Percentiles rank a stretch among this genome's conserved stretches.
Conservation (phyloP, 1,284 basidiomycete genomes). For the Agaricales sp. region DNA sequence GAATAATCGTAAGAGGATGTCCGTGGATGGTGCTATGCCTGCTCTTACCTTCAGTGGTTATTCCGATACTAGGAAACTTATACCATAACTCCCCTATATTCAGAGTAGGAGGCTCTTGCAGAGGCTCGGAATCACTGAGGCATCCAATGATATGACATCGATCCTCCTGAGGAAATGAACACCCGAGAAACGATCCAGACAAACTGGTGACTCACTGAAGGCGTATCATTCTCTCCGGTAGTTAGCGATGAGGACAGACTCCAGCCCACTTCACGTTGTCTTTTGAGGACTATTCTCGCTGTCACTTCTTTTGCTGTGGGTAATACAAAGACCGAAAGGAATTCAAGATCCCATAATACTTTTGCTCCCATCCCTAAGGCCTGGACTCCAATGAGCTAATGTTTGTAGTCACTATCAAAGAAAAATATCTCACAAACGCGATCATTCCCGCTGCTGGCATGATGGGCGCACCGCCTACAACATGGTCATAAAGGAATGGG, state of each 20-base stretch:
- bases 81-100: too few species aligned
- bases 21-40: neutral
- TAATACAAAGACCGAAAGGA: constrained; percentile 20
- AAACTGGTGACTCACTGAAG: too few species aligned
- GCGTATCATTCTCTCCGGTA: neutral
- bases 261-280: constrained; percentile 2
- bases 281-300: constrained; percentile 8
- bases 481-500: constrained; percentile 26
- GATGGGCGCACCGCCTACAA: constrained; percentile 26
- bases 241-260: neutral
- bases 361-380: constrained; percentile 20
- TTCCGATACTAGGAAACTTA: too few species aligned
- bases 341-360: constrained; percentile 16
- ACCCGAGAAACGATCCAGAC: too few species aligned
- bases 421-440: constrained; percentile 20
- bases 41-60: neutral
- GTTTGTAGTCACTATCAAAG: neutral
- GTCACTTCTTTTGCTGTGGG: constrained; percentile 17
- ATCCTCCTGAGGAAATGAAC: too few species aligned
- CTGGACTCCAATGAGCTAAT: constrained; percentile 9
- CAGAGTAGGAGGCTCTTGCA: too few species aligned
- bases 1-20: too few species aligned
- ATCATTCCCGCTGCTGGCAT: constrained; percentile 26
- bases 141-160: too few species aligned
- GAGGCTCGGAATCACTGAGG: too few species aligned